These are phyloP conservation scores for Tremellales sp. DNA, from an alignment of 1,284 basidiomycete genomes.

Conservation along the genomic window DNA sequence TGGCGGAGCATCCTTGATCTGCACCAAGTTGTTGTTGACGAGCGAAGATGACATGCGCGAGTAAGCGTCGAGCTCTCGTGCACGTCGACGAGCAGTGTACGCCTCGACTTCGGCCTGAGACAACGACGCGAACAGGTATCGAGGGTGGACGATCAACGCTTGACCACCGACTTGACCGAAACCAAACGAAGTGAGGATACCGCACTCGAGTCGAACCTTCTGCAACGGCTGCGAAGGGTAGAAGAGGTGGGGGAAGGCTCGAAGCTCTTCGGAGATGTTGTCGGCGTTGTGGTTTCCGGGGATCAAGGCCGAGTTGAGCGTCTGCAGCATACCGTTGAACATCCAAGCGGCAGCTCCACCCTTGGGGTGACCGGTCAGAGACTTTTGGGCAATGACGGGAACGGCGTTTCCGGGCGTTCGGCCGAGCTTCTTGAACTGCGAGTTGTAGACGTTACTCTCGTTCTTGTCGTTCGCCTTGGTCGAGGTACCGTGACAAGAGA, in stretches of 20 bases:
- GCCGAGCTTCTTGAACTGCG: slow-evolving; percentile 79
- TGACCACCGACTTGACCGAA: slow-evolving; percentile 99
- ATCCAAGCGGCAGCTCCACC: slow-evolving; percentile 98
- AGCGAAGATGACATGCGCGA: slow-evolving; percentile 93
- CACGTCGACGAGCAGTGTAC: slow-evolving; percentile 68
- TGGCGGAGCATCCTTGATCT: slow-evolving; percentile 92
- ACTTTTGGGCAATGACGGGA: slow-evolving; percentile 96
- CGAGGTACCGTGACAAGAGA: slow-evolving; percentile 67
- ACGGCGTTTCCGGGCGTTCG: slow-evolving; percentile 91
- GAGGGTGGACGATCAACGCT: slow-evolving; percentile 81
- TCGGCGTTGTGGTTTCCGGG: slow-evolving; percentile 97
- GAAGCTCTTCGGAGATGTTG: slow-evolving; percentile 91
- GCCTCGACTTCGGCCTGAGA: slow-evolving; percentile 66
- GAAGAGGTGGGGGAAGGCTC: slow-evolving; percentile 83
- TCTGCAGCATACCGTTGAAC: slow-evolving; percentile 87
- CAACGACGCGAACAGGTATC: slow-evolving; percentile 81
- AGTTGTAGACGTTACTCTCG: slow-evolving; percentile 94
- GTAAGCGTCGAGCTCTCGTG: slow-evolving; percentile 73
- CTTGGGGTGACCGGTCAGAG: slow-evolving; percentile 91
- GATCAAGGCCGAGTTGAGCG: slow-evolving; percentile 76
- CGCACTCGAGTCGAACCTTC: slow-evolving; percentile 85
- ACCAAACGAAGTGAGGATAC: slow-evolving; percentile 94
- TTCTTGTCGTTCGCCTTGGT: slow-evolving; percentile 98
- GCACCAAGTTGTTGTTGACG: slow-evolving; percentile 86
- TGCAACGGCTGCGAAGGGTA: slow-evolving; percentile 96